Evolutionary conservation across 2,329 filamentous ascomycete species (phyloP).

Genomic region (Ascochyta clinopodiicola): DNA sequence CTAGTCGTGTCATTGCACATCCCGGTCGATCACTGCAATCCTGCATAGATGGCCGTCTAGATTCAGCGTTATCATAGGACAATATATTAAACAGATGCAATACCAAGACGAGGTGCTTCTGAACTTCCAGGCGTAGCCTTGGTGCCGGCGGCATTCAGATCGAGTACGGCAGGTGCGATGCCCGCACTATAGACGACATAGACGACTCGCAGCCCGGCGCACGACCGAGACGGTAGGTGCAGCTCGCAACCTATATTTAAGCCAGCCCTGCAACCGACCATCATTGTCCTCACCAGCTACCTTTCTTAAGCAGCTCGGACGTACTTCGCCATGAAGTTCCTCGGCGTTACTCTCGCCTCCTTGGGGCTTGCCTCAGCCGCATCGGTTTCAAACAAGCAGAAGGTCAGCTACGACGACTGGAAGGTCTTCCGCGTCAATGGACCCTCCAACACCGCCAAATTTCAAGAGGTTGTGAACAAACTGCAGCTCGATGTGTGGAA

Average conservation of each 20-base stretch:
- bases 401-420: conserved; percentile 45
- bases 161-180: conserved; percentile 19
- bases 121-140: conserved; percentile 18
- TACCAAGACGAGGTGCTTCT: conserved; percentile 11
- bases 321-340: conserved; percentile 39
- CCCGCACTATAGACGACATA: conserved; percentile 7
- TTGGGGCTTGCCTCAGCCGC: conserved; percentile 42
- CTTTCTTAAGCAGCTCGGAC: conserved; percentile 3
- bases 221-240: background rate
- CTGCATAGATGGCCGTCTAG: conserved; percentile 16
- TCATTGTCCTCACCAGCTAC: conserved; percentile 14
- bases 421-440: conserved; percentile 48
- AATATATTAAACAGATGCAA: conserved; percentile 16
- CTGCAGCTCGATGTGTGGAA: conserved; percentile 45
- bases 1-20: conserved; percentile 7
- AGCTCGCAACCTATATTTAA: conserved; percentile 9
- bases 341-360: conserved; percentile 37
- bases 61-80: conserved; percentile 16
- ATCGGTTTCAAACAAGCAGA: conserved; percentile 37
- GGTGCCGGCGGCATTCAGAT: conserved; percentile 10
- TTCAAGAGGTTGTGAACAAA: conserved; percentile 39
- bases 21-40: conserved; percentile 14
- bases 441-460: conserved; percentile 33
- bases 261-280: background rate
- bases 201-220: conserved; percentile 1